phyloP scores from a whole-genome alignment of 441 rosid genomes.

The Isatis lusitanica region DNA sequence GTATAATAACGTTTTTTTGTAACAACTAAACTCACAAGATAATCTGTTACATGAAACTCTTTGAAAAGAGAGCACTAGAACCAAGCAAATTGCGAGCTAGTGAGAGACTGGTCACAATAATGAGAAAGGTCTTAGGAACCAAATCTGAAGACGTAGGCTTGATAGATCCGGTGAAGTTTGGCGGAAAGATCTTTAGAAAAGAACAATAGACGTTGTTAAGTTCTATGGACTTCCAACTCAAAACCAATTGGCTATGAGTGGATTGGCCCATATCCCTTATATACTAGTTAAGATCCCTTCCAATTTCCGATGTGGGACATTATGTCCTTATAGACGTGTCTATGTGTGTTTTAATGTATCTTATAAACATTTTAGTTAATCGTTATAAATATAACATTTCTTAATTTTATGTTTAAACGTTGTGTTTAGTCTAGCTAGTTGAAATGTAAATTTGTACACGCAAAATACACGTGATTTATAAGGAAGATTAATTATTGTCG shows the following conservation, averaged over 20 bases:
- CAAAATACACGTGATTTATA: neutral
- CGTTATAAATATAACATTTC: neutral
- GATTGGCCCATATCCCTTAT: too few relatives aligned
- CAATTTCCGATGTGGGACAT: too few relatives aligned
- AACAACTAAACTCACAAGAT: neutral
- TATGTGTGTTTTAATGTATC: neutral
- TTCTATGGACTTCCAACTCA: too few relatives aligned
- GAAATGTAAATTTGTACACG: neutral
- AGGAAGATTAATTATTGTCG: neutral
- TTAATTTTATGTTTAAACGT: neutral
- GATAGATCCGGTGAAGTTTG: neutral
- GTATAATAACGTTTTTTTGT: neutral
- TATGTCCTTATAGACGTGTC: neutral
- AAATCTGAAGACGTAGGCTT: neutral
- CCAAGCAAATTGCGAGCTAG: neutral
- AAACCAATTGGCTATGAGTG: too few relatives aligned
- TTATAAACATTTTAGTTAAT: neutral
- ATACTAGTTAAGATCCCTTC: too few relatives aligned
- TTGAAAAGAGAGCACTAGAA: neutral
- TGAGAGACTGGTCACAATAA: neutral
- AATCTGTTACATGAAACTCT: neutral
- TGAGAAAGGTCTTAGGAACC: neutral
- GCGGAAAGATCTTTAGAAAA: conserved; percentile 1
- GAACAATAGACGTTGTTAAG: neutral
- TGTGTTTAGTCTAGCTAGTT: neutral